These are phyloP conservation scores for Colletotrichum caudatum DNA, from an alignment of 2,329 filamentous ascomycete genomes.

Conservation along the genomic window DNA sequence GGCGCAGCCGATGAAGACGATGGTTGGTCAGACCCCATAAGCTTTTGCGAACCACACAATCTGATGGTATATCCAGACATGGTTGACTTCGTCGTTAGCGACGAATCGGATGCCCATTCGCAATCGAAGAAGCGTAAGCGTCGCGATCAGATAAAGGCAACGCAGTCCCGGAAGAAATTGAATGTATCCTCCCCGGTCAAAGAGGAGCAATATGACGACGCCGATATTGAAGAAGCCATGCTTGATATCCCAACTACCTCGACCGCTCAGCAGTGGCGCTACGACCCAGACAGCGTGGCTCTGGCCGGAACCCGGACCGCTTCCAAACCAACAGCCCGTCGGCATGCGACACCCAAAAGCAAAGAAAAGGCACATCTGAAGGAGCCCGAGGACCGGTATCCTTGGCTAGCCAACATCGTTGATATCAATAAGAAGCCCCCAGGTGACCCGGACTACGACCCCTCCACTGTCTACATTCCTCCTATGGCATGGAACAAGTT, in stretches of 20 bases:
- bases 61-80: constrained; percentile 64
- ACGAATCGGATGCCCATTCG: constrained; percentile 80
- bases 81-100: constrained; percentile 88
- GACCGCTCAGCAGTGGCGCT: constrained; percentile 85
- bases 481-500: constrained; percentile 84
- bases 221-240: constrained; percentile 66
- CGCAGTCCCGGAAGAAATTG: constrained; percentile 71
- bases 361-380: constrained; percentile 81
- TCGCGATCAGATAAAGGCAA: constrained; percentile 59
- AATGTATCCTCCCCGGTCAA: constrained; percentile 64
- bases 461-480: constrained; percentile 90
- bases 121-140: constrained; percentile 81
- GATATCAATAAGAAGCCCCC: constrained; percentile 87
- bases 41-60: not conserved
- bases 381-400: constrained; percentile 87
- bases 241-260: constrained; percentile 72
- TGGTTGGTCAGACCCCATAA: constrained; percentile 60
- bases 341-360: constrained; percentile 47
- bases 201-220: constrained; percentile 56
- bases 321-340: constrained; percentile 42
- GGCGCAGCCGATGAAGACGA: constrained; percentile 72
- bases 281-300: constrained; percentile 62
- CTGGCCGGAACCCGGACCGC: constrained; percentile 43
- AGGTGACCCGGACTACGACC: constrained; percentile 89
- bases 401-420: constrained; percentile 87